phyloP scores from a whole-genome alignment of 768 basidiomycete genomes.

The Trichaptum fuscoviolaceum region DNA sequence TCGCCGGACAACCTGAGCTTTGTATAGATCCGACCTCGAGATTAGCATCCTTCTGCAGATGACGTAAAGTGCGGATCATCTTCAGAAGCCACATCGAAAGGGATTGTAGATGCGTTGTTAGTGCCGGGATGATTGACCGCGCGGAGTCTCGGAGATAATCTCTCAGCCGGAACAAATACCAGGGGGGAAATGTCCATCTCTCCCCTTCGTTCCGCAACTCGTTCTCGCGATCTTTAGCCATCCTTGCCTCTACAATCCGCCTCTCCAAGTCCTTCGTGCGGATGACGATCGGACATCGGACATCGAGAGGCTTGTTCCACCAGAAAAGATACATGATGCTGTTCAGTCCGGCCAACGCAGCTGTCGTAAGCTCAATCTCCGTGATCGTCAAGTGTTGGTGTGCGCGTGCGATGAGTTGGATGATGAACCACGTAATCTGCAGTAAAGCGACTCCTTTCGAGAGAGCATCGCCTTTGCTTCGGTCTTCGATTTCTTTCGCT shows the following conservation, averaged over 20 bases:
- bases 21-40: not conserved
- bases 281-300: not conserved
- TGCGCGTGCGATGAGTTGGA: not conserved
- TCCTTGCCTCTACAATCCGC: not conserved
- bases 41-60: not conserved
- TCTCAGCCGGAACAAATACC: not conserved
- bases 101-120: not conserved
- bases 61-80: not conserved
- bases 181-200: not conserved
- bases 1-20: not conserved
- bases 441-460: not conserved
- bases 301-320: constrained; percentile 10
- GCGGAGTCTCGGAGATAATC: no score
- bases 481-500: not conserved
- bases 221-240: not conserved
- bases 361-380: not conserved
- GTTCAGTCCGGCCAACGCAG: constrained; percentile 5
- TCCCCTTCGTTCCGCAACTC: no score
- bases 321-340: constrained; percentile 8
- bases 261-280: not conserved
- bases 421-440: not conserved
- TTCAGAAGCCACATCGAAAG: no score
- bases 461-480: not conserved
- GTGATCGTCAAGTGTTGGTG: not conserved
- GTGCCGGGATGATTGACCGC: not conserved